Percentiles rank a stretch among this genome's conserved stretches.
Evolutionary conservation across 805 yeast species (phyloP).

Genomic region (Kodamaea leandrae): DNA sequence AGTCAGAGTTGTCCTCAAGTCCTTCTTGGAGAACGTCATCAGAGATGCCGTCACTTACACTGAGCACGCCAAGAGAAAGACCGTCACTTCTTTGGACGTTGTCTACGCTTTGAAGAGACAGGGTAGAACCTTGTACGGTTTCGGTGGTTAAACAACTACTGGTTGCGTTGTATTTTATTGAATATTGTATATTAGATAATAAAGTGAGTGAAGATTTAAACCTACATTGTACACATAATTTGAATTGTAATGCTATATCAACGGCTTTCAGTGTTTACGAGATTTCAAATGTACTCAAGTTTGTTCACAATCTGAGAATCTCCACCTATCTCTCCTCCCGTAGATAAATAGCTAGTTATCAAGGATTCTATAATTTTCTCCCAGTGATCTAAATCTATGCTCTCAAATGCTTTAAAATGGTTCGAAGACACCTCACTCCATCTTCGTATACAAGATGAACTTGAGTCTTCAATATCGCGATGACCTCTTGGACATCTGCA

Average conservation of each 20-base stretch:
- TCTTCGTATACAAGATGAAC: slow-evolving; percentile 17
- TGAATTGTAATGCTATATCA: too few species aligned
- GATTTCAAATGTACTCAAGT: too few species aligned
- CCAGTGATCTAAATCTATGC: slow-evolving; percentile 17
- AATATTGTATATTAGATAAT: slow-evolving; percentile 23
- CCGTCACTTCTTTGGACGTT: slow-evolving; percentile 97
- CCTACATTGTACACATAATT: slow-evolving; percentile 17
- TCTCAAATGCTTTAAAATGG: slow-evolving; percentile 11
- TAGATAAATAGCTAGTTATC: slow-evolving; percentile 10
- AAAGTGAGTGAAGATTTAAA: neutral
- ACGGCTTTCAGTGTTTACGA: too few species aligned
- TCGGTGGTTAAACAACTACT: slow-evolving; percentile 79
- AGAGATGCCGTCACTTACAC: slow-evolving; percentile 99
- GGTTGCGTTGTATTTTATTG: slow-evolving; percentile 14
- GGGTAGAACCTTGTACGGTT: slow-evolving; percentile 99
- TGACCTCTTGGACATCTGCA: slow-evolving; percentile 66
- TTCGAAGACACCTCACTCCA: slow-evolving; percentile 20
- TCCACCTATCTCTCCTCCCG: slow-evolving; percentile 33
- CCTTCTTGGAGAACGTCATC: slow-evolving; percentile 94
- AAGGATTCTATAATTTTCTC: slow-evolving; percentile 16
- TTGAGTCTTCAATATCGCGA: slow-evolving; percentile 19
- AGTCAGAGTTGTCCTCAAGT: slow-evolving; percentile 94
- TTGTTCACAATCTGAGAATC: slow-evolving; percentile 37
- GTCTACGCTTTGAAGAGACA: slow-evolving; percentile 99
- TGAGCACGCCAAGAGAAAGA: slow-evolving; percentile 99